These are phyloP conservation scores for Penicillium brevicompactum DNA, from an alignment of 2,329 filamentous ascomycete genomes.

Conservation along the genomic window DNA sequence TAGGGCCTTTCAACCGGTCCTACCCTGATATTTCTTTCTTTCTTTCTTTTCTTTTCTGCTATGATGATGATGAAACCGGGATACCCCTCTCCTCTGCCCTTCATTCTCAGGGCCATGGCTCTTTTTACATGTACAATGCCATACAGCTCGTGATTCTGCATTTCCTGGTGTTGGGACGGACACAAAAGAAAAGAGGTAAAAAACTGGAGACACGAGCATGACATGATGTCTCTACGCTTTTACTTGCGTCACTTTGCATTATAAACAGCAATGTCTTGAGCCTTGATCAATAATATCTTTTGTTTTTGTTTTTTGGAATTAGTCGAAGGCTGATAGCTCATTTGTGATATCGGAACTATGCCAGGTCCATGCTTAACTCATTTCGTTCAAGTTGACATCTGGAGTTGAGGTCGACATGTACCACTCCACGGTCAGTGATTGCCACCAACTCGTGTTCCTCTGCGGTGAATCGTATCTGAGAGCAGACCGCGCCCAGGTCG, in stretches of 20 bases:
- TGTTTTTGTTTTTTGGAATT: neutral
- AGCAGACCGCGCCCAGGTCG: conserved; percentile 41
- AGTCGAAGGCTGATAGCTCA: neutral
- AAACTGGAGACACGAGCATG: neutral
- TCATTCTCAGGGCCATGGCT: conserved; percentile 7
- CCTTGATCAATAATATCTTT: neutral
- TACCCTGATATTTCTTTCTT: neutral
- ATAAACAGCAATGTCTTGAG: neutral
- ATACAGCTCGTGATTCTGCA: conserved; percentile 8
- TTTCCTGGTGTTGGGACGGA: conserved; percentile 7
- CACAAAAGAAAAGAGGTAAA: neutral
- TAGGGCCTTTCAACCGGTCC: neutral
- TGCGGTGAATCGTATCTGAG: conserved; percentile 36
- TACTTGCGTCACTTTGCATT: neutral
- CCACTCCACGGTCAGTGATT: conserved; percentile 46
- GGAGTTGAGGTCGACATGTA: conserved; percentile 41
- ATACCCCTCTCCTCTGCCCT: conserved; percentile 10
- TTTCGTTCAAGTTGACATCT: conserved; percentile 21
- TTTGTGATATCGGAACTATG: no score
- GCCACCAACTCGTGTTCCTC: conserved; percentile 43
- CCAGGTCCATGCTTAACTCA: neutral
- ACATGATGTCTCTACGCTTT: neutral
- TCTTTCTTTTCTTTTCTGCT: neutral
- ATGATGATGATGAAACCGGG: conserved; percentile 11
- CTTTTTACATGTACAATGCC: conserved; percentile 9